phyloP scores from a whole-genome alignment of 2,329 filamentous ascomycete species.

The Rosellinia necatrix region DNA sequence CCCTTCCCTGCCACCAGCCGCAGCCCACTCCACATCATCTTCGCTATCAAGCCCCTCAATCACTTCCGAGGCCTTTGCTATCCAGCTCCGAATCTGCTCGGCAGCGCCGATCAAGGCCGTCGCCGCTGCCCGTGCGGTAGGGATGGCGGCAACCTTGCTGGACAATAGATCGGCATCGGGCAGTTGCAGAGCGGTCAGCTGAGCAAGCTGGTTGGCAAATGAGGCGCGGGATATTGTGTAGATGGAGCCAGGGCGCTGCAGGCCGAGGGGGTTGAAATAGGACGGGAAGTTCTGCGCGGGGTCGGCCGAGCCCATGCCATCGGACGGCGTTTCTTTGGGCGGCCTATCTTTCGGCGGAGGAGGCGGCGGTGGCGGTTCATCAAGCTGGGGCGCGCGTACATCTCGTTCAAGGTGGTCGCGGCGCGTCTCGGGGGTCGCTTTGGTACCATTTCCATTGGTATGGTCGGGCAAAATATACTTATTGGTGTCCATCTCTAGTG shows the following conservation, averaged over 20 bases:
- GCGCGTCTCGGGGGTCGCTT: slow-evolving; percentile 61
- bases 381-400: slow-evolving; percentile 44
- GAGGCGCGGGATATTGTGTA: slow-evolving; percentile 92
- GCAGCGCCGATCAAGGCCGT: slow-evolving; percentile 84
- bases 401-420: slow-evolving; percentile 62
- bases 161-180: slow-evolving; percentile 85
- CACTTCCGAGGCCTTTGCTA: slow-evolving; percentile 87
- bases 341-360: slow-evolving; percentile 60
- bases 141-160: slow-evolving; percentile 80
- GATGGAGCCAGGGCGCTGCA: slow-evolving; percentile 79
- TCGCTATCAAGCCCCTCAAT: slow-evolving; percentile 88
- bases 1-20: slow-evolving; percentile 80
- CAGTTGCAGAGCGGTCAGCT: slow-evolving; percentile 86
- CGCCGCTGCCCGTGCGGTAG: slow-evolving; percentile 81
- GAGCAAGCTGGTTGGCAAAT: slow-evolving; percentile 89
- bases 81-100: slow-evolving; percentile 93
- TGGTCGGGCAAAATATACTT: slow-evolving; percentile 77
- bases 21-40: slow-evolving; percentile 97
- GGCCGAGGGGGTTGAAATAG: slow-evolving; percentile 70
- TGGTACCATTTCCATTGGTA: slow-evolving; percentile 69
- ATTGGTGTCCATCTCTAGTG: slow-evolving; percentile 69
- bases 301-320: slow-evolving; percentile 44
- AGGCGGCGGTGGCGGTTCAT: slow-evolving; percentile 39
- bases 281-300: slow-evolving; percentile 57
- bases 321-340: slow-evolving; percentile 59